Percentiles rank a stretch among this genome's conserved stretches.
These are phyloP conservation scores for Termitomyces sp. DNA, from an alignment of 768 basidiomycete species.

Conservation along the genomic window DNA sequence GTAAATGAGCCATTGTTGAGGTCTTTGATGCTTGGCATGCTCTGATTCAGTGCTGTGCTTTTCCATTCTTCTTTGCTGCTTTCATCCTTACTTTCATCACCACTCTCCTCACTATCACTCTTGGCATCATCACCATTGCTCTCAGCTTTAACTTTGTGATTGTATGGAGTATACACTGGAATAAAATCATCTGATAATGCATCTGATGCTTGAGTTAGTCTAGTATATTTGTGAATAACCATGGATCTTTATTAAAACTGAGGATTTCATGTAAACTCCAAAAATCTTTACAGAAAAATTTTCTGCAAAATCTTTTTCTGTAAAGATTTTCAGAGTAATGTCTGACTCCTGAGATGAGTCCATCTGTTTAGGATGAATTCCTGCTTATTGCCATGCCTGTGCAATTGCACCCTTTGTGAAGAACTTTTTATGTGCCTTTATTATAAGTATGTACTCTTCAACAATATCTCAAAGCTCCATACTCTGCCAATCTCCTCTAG, in stretches of 20 bases:
- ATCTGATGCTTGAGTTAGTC: not conserved
- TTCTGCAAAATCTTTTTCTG: not conserved
- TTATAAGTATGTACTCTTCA: not conserved
- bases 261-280: too few relatives aligned
- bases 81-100: too few relatives aligned
- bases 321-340: not conserved
- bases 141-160: too few relatives aligned
- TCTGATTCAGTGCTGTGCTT: too few relatives aligned
- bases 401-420: not conserved
- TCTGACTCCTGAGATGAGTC: not conserved
- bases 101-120: too few relatives aligned
- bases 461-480: not conserved
- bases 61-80: too few relatives aligned
- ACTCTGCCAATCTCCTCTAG: constrained; percentile 13
- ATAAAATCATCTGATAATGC: not conserved
- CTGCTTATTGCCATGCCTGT: not conserved
- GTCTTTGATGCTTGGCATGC: too few relatives aligned
- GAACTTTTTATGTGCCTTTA: not conserved
- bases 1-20: too few relatives aligned
- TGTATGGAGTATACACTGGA: too few relatives aligned
- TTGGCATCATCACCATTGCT: too few relatives aligned
- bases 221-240: not conserved
- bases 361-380: not conserved
- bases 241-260: not conserved
- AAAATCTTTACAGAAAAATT: too few relatives aligned